phyloP scores from a whole-genome alignment of 2,329 filamentous ascomycete species.

The Scleromitrula shiraiana region DNA sequence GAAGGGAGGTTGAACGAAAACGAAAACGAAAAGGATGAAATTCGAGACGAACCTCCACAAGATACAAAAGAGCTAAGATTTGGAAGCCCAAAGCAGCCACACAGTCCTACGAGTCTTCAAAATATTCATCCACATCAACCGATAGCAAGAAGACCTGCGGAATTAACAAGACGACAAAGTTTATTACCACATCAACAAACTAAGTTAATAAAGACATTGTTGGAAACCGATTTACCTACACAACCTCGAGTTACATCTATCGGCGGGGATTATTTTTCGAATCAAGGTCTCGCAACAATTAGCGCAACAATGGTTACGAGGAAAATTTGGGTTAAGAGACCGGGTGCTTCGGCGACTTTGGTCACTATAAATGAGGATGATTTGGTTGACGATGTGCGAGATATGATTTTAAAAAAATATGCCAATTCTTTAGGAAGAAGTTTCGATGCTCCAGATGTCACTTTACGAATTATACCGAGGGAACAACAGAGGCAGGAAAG shows the following conservation, averaged over 20 bases:
- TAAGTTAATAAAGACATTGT: slow-evolving; percentile 43
- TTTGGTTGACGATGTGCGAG: slow-evolving; percentile 88
- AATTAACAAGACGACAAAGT: slow-evolving; percentile 33
- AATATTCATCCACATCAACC: neutral
- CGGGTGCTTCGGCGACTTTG: slow-evolving; percentile 76
- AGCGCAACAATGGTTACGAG: slow-evolving; percentile 49
- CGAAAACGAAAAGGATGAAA: neutral
- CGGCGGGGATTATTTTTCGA: slow-evolving; percentile 26
- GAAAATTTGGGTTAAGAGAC: slow-evolving; percentile 93
- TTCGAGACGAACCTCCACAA: neutral
- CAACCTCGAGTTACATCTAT: slow-evolving; percentile 25
- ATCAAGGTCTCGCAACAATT: slow-evolving; percentile 25
- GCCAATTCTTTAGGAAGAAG: slow-evolving; percentile 81
- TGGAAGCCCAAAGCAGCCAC: neutral
- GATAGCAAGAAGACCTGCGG: slow-evolving; percentile 16
- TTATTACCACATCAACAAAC: slow-evolving; percentile 39
- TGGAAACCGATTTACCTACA: slow-evolving; percentile 35
- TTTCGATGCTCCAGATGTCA: slow-evolving; percentile 87
- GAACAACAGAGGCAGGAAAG: slow-evolving; percentile 58
- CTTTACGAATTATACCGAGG: slow-evolving; percentile 67
- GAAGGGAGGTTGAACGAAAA: neutral
- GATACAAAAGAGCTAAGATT: slow-evolving; percentile 6
- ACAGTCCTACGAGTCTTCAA: slow-evolving; percentile 5
- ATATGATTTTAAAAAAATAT: slow-evolving; percentile 88
- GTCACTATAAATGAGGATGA: slow-evolving; percentile 82